Base-by-base conservation (phyloP, 306 rosid species). In the Potentilla sterilis region DNA sequence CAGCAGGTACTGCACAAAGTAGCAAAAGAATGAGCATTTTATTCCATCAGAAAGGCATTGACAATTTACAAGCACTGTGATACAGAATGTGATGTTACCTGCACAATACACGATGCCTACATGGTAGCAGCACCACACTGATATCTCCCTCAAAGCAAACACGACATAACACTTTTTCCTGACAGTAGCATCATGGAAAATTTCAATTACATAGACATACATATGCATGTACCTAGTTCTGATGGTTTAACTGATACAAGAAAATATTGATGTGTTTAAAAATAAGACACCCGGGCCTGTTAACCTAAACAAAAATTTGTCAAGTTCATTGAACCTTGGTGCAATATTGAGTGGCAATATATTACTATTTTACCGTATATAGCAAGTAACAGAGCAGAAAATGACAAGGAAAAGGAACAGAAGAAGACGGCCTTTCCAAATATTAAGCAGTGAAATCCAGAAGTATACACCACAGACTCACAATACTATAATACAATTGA, bases 81-180 rank as follows among this genome's bases (percentile, higher is more conserved):
- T 4, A 28, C 28, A 28, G 28, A 0, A 64, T 12, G 43, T 2
- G 43, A 72, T 28, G 12, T 15, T 87, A 96, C 99, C 93, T 82
- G 98, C 99, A 96, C 78, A 96, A 94, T 68, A 90, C 84, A 0
- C 92, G 96, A 76, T 96, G 99, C 85, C 96, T 78, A 24, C 99
- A 96, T 11, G 99, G 99, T 75, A 96, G 96, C 71, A 96, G 79
- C 70, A 96, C 98, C 38, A 92, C 85, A n/a, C 89, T 82, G 76
- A 96, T 96, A 78, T 96, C 97, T 75, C 91, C 80, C 88, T 90
- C 98, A 0, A 96, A 96, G 87, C 99, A 96, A 76, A 96, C 86
- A 72, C 99, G 86, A 82, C 99, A 96, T 3, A 96, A 66, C 79
- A 96, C 97, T 79, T 92, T 96, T 84, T 96, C 99, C 99, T 96